These are phyloP conservation scores for Candida tammaniensis DNA, from an alignment of 805 yeast species.

Conservation along the genomic window DNA sequence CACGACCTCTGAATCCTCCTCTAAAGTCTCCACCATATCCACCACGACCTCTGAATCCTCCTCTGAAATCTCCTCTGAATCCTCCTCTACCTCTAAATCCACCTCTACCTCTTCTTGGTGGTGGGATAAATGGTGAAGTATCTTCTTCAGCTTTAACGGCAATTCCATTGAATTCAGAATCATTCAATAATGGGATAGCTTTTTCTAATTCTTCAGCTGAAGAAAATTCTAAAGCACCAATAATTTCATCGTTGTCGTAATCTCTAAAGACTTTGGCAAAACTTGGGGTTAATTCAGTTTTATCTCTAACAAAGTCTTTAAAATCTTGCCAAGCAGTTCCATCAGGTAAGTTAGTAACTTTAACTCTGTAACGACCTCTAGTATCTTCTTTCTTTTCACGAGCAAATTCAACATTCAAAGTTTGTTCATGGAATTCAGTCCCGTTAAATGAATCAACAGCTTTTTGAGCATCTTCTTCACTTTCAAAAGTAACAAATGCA, in stretches of 20 bases:
- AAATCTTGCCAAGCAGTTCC: slow-evolving; percentile 84
- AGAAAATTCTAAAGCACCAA: slow-evolving; percentile 53
- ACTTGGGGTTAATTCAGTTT: slow-evolving; percentile 60
- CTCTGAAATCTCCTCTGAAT: slow-evolving; percentile 33
- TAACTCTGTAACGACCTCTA: slow-evolving; percentile 72
- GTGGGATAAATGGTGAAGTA: slow-evolving; percentile 55
- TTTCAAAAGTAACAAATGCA: slow-evolving; percentile 85
- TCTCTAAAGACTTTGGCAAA: slow-evolving; percentile 53
- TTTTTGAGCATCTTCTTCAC: slow-evolving; percentile 49
- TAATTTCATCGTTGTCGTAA: slow-evolving; percentile 44
- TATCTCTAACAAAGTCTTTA: slow-evolving; percentile 85
- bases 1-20: slow-evolving; percentile 35
- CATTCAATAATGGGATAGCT: slow-evolving; percentile 73
- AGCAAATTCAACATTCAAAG: slow-evolving; percentile 52
- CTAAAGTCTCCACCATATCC: slow-evolving; percentile 34
- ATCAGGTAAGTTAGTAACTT: slow-evolving; percentile 68
- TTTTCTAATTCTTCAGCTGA: slow-evolving; percentile 71
- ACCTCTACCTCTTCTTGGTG: slow-evolving; percentile 43
- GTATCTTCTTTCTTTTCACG: slow-evolving; percentile 55
- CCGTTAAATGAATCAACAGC: slow-evolving; percentile 48
- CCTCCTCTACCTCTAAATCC: slow-evolving; percentile 34
- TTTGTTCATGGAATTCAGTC: slow-evolving; percentile 48
- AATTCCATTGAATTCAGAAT: slow-evolving; percentile 67
- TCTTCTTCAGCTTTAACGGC: slow-evolving; percentile 77
- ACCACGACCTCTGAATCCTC: slow-evolving; percentile 33